Base-by-base conservation (phyloP, 78 protist species). In the Pelomyxa schiedti region DNA sequence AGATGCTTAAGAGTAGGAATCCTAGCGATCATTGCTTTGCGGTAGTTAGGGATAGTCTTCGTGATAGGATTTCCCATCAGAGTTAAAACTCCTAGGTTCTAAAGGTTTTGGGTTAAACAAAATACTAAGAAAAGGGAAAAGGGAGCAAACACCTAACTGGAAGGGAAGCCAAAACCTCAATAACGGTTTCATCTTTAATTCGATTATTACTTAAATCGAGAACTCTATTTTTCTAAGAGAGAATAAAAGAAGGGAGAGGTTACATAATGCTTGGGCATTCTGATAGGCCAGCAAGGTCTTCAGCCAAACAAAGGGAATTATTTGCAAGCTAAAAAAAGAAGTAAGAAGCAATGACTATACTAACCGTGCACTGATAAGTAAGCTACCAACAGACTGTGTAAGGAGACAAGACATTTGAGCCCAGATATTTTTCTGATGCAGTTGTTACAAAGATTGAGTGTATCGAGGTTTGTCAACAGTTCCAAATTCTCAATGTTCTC, bases 1-100 rank as follows among this genome's bases (percentile, higher is more conserved):
- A 90, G 83, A 76, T 86, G 86, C 3, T 72, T 86, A 32, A 90
- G 80, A 9, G 29, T 1, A 66, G 58, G 0, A 35, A 40, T 1
- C 32, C 37, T 9, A 1, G 29, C 8, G 30, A 86, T 66, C 41
- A 75, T 2, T 41, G 32, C 41, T 37, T 77, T 83, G 30, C 96
- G 84, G 76, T 88, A 88, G 70, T 53, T 4, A 26, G n/a, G 28
- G 16, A 86, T 72, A 16, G 58, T 16, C 58, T 16, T 24, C 32
- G 16, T 16, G 58, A 47, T 16, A 47, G 58, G 16, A 16, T 47
- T 47, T 16, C 58, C 58, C 58, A 16, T 24, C 58, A 47, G 58
- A 16, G 58, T 47, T 16, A 47, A 16, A 16, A 47, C 58, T 16
- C 58, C 16, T 16, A 47, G 58, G 58, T 47, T 47, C 58, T 47